Base-by-base conservation (phyloP, 345 rosid genomes). In the Clarkia xantiana region DNA sequence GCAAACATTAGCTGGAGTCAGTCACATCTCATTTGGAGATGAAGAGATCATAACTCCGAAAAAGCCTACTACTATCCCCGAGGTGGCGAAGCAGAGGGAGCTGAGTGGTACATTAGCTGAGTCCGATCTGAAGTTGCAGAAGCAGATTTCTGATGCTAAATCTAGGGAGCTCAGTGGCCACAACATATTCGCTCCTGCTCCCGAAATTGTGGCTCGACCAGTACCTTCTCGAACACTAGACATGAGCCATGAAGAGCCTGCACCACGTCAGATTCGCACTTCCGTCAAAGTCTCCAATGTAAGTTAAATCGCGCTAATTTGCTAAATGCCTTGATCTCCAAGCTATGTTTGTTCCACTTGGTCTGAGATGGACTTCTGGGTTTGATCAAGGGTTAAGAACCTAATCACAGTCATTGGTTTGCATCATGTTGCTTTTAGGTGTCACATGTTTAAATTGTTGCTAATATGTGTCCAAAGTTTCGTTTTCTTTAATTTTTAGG, bases 51-150 rank as follows among this genome's bases (percentile, higher is more conserved):
- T 78, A 51, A 72, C 94, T 22, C 96, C 90, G 18, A 84, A 72
- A 55, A 86, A 71, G 66, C 98, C 95, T 0, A 39, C 57, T 50
- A 62, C 84, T 49, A 44, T 86, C 55, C 78, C 94, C 10, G 97
- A 86, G 72, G 83, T 79, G 39, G 90, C 98, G 1, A 91, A 91
- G 72, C 98, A 91, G 78, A 79, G 98, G 3, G 98, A 91, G 61
- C 67, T 91, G 19, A 91, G 89, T 44, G 98, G 98, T 18, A 79
- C 82, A 0, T 51, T 78, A 45, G 94, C 66, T 6, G 93, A 91
- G 17, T 58, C 77, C 1, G 90, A 76, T 54, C 62, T 67, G 17
- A 78, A 51, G 62, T 22, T 22, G 5, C 65, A 71, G 63, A 91
- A 91, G 71, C 96, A 84, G 54, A 62, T 76, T 46, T 91, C 96